These are phyloP conservation scores for Paramecium biaurelia DNA, from an alignment of 73 alveolate species.

Conservation along the genomic window DNA sequence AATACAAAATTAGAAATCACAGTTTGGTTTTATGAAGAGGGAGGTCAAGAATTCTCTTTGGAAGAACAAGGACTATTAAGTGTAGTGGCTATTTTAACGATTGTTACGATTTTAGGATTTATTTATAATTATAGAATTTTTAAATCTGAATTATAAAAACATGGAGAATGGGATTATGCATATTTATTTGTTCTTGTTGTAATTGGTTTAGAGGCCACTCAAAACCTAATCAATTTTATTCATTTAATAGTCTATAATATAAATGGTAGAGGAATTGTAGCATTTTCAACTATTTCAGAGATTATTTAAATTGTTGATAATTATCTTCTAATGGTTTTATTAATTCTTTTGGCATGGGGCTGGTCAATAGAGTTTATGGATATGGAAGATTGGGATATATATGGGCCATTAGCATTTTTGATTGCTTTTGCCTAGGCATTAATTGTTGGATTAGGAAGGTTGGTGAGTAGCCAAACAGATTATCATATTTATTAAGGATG, in stretches of 20 bases:
- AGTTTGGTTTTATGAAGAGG: not conserved
- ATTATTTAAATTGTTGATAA: constrained; percentile 19
- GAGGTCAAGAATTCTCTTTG: constrained; percentile 18
- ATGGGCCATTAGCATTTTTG: constrained; percentile 48
- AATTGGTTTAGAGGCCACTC: constrained; percentile 26
- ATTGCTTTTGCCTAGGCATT: not conserved
- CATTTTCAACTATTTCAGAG: constrained; percentile 14
- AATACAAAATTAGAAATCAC: constrained; percentile 8
- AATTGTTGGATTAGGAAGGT: constrained; percentile 42
- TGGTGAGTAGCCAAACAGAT: not conserved
- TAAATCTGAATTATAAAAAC: not conserved
- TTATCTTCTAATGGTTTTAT: constrained; percentile 8
- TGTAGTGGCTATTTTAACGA: not conserved
- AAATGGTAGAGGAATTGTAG: constrained; percentile 51
- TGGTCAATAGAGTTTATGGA: constrained; percentile 54
- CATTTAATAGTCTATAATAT: constrained; percentile 48
- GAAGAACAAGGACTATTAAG: constrained; percentile 24
- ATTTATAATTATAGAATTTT: not conserved
- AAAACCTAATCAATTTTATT: constrained; percentile 9
- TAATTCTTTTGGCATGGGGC: constrained; percentile 63
- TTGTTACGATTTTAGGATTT: not conserved
- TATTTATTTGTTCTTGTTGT: constrained; percentile 45
- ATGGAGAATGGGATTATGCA: constrained; percentile 61
- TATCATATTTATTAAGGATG: constrained; percentile 41
- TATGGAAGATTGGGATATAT: constrained; percentile 62